Percentiles rank a stretch among this genome's conserved stretches.
Conservation (phyloP, 163 green algal species). For the Trebouxia gelatinosa region DNA sequence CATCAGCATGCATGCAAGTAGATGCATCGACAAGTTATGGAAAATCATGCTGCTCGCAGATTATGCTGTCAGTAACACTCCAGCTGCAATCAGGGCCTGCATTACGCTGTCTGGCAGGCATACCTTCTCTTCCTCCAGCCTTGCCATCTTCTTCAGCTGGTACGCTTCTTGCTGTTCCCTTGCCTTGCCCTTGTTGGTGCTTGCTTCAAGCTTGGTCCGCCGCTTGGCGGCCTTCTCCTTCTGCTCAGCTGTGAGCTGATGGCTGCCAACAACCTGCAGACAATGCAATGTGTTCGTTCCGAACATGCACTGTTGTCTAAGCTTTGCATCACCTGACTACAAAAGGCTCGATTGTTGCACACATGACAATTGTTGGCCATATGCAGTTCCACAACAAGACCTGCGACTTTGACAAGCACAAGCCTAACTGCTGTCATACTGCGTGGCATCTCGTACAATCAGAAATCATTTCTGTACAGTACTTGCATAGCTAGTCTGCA, state of each 20-base stretch:
- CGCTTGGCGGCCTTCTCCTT: constrained; percentile 41
- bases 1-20: background rate
- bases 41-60: background rate
- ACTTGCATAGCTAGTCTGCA: too few species aligned
- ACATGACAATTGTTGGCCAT: background rate
- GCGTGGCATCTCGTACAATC: background rate
- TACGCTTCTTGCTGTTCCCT: constrained; percentile 33
- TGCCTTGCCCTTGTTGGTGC: background rate
- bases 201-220: constrained; percentile 33
- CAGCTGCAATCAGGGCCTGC: background rate
- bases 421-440: background rate
- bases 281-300: background rate
- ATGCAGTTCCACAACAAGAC: background rate
- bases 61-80: too few species aligned
- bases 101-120: background rate
- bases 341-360: background rate
- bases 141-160: constrained; percentile 22
- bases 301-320: background rate
- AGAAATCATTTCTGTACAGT: too few species aligned
- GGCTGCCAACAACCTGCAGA: constrained; percentile 31
- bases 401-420: background rate
- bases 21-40: background rate
- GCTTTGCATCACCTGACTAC: background rate
- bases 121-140: constrained; percentile 31
- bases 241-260: constrained; percentile 41